Percentiles rank a stretch among this genome's conserved stretches.
Conservation (phyloP, 305 asterid species). For the Stenogyne calaminthoides region DNA sequence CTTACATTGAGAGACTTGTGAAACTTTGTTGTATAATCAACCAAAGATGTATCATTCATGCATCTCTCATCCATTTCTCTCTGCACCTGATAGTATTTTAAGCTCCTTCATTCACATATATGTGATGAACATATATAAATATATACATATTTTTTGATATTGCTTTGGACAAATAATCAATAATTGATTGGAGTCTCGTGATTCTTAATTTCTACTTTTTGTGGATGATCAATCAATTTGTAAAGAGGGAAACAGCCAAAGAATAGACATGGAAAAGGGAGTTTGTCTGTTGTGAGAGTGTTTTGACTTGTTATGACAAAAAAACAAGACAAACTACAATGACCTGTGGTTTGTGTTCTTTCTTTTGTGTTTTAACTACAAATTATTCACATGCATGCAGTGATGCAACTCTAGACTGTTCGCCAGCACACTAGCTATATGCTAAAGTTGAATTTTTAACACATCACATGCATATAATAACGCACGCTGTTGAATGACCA, state of each 20-base stretch:
- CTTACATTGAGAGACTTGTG: slow-evolving; percentile 52
- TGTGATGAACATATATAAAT: background rate
- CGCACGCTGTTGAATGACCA: no score
- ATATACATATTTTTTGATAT: no score
- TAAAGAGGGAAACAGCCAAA: background rate
- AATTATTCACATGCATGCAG: background rate
- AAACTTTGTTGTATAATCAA: slow-evolving; percentile 38
- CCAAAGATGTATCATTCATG: slow-evolving; percentile 30
- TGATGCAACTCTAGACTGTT: no score
- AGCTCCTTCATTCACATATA: background rate
- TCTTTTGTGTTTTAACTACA: background rate
- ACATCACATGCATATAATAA: no score
- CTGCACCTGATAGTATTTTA: background rate
- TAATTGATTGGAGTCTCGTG: slow-evolving; percentile 14
- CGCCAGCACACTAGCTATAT: no score
- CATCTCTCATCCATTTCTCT: slow-evolving; percentile 28
- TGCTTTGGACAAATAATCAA: background rate
- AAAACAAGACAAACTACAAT: background rate
- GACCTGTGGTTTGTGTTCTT: background rate
- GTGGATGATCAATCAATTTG: background rate
- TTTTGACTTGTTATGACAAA: background rate
- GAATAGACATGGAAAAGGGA: background rate
- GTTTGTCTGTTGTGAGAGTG: background rate
- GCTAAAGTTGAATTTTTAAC: no score
- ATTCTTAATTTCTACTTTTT: background rate